Base-by-base conservation (phyloP, 2,329 filamentous ascomycete species). In the Xylaria hypoxylon region DNA sequence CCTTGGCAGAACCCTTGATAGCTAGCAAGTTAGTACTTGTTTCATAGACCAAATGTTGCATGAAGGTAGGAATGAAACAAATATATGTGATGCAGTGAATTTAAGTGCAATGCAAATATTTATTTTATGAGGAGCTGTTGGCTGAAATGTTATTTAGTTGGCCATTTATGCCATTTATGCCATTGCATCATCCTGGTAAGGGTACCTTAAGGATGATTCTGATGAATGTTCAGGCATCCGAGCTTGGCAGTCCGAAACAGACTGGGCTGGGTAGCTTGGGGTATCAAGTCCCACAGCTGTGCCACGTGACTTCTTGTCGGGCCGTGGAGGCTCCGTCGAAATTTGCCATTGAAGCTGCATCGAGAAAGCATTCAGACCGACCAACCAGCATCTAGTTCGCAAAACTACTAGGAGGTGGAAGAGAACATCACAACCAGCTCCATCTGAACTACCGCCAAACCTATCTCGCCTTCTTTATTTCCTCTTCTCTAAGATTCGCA, bases 301-400 rank as follows among this genome's bases (percentile, higher is more conserved):
- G 26, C 28, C 62, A 59, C 56, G 55, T 67, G 64, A 67, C 48
- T 35, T 51, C 3, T 15, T 56, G 55, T 59, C 64, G 69, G 67
- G 24, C 69, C 69, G 65, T 48, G 31, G 58, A 57, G 60, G 33
- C 66, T 67, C 65, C 69, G 67, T 66, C 56, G 58, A 70, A 70
- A 64, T 63, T 70, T 71, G 59, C 53, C 55, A 59, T 56, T 47
- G 56, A 38, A 60, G 62, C 35, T 35, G 26, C 24, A 31, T 33
- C 7, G 13, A 38, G 35, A 13, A 11, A 38, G 17, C 55, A 51
- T 50, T 11, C 47, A 33, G 62, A 28, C 15, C 45, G n/a, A n/a
- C n/a, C n/a, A n/a, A n/a, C n/a, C n/a, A 26, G 28, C 47, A 44
- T 33, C 26, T 31, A 64, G n/a, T 35, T 48, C 52, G 17, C 24